Conservation (phyloP, 345 rosid genomes). For the Excoecaria agallocha region DNA sequence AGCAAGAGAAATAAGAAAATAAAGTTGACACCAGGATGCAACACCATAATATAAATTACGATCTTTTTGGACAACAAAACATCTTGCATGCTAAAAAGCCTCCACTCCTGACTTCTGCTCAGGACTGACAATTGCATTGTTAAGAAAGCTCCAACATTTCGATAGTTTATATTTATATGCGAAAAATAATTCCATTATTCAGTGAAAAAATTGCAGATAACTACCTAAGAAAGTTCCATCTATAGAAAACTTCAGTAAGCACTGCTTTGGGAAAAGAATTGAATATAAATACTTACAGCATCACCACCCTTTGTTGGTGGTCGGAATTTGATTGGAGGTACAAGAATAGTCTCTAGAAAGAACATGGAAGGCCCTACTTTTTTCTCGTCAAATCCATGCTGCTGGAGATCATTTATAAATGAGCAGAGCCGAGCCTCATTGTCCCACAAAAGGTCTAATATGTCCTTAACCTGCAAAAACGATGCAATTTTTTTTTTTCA, state of each 20-base stretch:
- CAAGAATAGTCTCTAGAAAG: slow-evolving; percentile 74
- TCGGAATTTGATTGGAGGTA: slow-evolving; percentile 86
- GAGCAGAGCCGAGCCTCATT: slow-evolving; percentile 78
- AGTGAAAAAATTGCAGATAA: too few relatives aligned
- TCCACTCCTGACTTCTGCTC: not conserved
- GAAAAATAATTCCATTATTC: not conserved
- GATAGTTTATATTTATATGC: not conserved
- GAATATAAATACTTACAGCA: slow-evolving; percentile 55
- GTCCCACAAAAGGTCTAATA: slow-evolving; percentile 67
- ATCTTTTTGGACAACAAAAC: not conserved
- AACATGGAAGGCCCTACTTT: slow-evolving; percentile 60
- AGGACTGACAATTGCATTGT: not conserved
- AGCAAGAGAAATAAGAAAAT: not conserved
- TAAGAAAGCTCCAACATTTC: not conserved
- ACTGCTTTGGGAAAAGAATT: slow-evolving; percentile 3
- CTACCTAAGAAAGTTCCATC: not conserved
- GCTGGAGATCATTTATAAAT: slow-evolving; percentile 71
- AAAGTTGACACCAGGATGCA: not conserved
- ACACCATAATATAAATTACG: not conserved
- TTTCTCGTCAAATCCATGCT: slow-evolving; percentile 39
- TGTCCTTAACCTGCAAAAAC: slow-evolving; percentile 54
- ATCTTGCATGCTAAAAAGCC: not conserved
- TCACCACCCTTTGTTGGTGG: slow-evolving; percentile 84
- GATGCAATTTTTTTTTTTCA: not conserved
- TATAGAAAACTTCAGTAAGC: not conserved